Conservation (phyloP, 148 eudicot species). For the Camellia lanceoleosa region DNA sequence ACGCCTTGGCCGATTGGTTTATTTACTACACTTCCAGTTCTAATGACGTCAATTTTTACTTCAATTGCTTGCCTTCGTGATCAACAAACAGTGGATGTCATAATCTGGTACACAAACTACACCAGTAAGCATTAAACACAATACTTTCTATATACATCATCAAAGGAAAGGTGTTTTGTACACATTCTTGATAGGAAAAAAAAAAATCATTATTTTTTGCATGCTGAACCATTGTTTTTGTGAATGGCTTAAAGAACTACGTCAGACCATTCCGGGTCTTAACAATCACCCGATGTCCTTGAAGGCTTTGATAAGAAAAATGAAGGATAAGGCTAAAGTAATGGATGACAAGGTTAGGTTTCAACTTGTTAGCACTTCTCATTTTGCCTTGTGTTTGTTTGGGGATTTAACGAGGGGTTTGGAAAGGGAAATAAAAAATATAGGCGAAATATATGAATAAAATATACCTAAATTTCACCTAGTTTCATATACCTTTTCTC, state of each 20-base stretch:
- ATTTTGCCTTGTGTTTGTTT: background rate
- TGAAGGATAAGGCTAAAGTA: constrained; percentile 77
- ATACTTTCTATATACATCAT: background rate
- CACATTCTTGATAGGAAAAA: background rate
- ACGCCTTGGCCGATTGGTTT: too few relatives aligned
- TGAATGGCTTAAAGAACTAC: constrained; percentile 43
- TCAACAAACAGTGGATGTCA: background rate
- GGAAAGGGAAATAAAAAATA: too few relatives aligned
- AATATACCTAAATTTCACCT: too few relatives aligned
- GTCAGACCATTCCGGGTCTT: constrained; percentile 54
- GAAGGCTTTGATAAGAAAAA: constrained; percentile 45
- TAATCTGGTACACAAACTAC: too few relatives aligned
- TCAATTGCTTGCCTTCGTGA: background rate
- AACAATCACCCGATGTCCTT: constrained; percentile 63
- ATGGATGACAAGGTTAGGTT: constrained; percentile 57
- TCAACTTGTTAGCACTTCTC: background rate
- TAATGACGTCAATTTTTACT: too few relatives aligned
- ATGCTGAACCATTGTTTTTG: background rate
- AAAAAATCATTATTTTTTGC: background rate
- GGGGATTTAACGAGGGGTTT: background rate
- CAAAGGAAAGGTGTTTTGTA: background rate
- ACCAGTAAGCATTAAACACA: background rate
- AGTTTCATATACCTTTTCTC: too few relatives aligned
- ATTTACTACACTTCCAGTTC: too few relatives aligned
- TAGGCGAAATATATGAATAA: too few relatives aligned